Conservation (phyloP, 2,329 filamentous ascomycete species). For the Exophiala sp. region DNA sequence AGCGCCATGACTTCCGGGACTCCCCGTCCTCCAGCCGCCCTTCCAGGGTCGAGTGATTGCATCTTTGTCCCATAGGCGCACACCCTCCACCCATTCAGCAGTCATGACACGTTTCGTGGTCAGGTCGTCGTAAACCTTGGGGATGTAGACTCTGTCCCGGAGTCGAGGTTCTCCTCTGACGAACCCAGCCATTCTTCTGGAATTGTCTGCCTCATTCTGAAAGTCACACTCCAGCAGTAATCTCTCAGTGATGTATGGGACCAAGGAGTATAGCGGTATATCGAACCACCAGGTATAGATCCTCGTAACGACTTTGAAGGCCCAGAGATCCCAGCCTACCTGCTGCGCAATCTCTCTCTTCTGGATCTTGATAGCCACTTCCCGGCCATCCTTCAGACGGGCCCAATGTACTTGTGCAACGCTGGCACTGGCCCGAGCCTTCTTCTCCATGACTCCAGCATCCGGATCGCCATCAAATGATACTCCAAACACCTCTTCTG, state of each 20-base stretch:
- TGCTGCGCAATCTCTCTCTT: conserved; percentile 91
- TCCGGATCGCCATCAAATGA: conserved; percentile 67
- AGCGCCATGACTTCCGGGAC: conserved; percentile 69
- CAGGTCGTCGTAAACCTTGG: conserved; percentile 76
- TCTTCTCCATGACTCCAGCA: conserved; percentile 67
- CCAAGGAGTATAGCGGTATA: conserved; percentile 83
- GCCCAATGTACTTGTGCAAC: conserved; percentile 98
- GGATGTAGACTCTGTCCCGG: conserved; percentile 79
- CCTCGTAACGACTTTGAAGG: conserved; percentile 81
- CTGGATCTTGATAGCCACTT: conserved; percentile 95
- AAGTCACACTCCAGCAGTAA: conserved; percentile 93
- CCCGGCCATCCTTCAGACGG: conserved; percentile 74
- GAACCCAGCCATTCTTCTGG: conserved; percentile 74
- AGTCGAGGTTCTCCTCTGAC: conserved; percentile 73
- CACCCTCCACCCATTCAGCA: conserved; percentile 96
- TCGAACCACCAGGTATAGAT: conserved; percentile 87
- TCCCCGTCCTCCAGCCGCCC: conserved; percentile 71
- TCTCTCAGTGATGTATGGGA: conserved; percentile 92
- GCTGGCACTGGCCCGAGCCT: conserved; percentile 72
- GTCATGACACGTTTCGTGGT: conserved; percentile 82
- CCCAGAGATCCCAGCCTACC: conserved; percentile 92
- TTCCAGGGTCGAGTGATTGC: conserved; percentile 73
- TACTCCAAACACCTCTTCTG: conserved; percentile 89
- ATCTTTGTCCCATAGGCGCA: conserved; percentile 87
- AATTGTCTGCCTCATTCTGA: conserved; percentile 83